Base-by-base conservation (phyloP, 495 filamentous ascomycete species). In the Podospora pseudocomata region DNA sequence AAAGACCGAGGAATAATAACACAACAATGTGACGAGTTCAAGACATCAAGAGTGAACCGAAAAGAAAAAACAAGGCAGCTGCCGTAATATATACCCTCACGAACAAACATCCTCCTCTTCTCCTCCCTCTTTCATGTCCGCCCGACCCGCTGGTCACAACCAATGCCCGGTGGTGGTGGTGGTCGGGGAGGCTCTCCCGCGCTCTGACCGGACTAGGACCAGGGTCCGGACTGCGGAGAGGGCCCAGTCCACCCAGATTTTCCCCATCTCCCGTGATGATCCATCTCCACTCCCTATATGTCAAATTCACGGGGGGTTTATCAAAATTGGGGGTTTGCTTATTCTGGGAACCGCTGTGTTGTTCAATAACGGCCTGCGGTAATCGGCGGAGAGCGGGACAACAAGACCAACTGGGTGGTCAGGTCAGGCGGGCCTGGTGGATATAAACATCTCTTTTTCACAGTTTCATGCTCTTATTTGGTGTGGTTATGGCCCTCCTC, bases 221-320 rank as follows among this genome's bases (percentile, higher is more conserved):
- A 61, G 59, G 59, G 59, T 20, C 23, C 56, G 19, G 56, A 58
- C 39, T 32, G 39, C 15, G 39, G 56, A 58, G 56, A 20, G 56
- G 20, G 54, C 20, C 58, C 58, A 60, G 20, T 27, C 27, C 19
- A 61, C 59, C 59, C 5, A 61, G 59, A 61, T 61, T 61, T 28
- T 61, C 59, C 59, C 59, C 59, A 61, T 61, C 59, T 61, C 59
- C 59, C 27, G 59, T 30, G 59, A 61, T 61, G 59, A 61, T 61
- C 59, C 9, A 61, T 26, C 16, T 61, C 56, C 56, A 59, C 56
- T 59, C 26, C 16, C 2, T 27, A 1, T 26, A 20, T 23, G 56
- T 27, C 56, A 49, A 49, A 49, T 49, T 13, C 39, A 49, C 13
- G 39, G 39, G 39, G 39, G 39, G 39, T n/a, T 49, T 13, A 49